Conservation (phyloP, 345 rosid species). For the Lagerstroemia speciosa region DNA sequence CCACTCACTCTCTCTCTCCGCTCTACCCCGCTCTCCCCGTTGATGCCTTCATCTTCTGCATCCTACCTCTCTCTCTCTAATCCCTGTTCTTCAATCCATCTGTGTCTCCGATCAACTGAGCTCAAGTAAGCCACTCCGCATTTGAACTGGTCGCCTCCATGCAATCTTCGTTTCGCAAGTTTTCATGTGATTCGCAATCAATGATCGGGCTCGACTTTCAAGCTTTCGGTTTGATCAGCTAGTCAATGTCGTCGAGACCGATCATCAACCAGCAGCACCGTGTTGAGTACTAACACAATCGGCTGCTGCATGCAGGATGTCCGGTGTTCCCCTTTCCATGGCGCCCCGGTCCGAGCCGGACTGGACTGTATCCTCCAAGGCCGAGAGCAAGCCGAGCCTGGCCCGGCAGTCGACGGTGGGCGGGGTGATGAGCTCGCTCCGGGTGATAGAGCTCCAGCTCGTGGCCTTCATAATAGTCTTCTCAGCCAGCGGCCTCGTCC, state of each 20-base stretch:
- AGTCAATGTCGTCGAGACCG: too few relatives aligned
- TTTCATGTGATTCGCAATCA: too few relatives aligned
- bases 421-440: slow-evolving; percentile 64
- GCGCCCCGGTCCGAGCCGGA: slow-evolving; percentile 34
- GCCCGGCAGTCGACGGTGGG: slow-evolving; percentile 22
- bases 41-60: neutral
- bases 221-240: too few relatives aligned
- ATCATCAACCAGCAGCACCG: neutral
- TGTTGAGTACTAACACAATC: neutral
- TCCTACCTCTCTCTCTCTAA: neutral
- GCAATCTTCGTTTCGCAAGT: too few relatives aligned
- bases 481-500: slow-evolving; percentile 84
- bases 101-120: too few relatives aligned
- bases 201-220: too few relatives aligned
- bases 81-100: neutral
- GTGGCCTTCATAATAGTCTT: slow-evolving; percentile 86
- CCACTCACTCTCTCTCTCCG: neutral
- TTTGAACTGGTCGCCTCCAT: too few relatives aligned
- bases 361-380: slow-evolving; percentile 11
- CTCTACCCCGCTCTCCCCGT: neutral
- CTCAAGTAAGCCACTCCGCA: too few relatives aligned
- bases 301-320: slow-evolving; percentile 28
- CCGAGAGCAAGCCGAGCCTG: slow-evolving; percentile 17
- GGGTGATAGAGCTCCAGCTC: slow-evolving; percentile 75
- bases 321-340: slow-evolving; percentile 65